Evolutionary conservation across 768 basidiomycete species (phyloP), one percentile per base, ranked within the genome.

Genomic region (Dendrothele bispora): DNA sequence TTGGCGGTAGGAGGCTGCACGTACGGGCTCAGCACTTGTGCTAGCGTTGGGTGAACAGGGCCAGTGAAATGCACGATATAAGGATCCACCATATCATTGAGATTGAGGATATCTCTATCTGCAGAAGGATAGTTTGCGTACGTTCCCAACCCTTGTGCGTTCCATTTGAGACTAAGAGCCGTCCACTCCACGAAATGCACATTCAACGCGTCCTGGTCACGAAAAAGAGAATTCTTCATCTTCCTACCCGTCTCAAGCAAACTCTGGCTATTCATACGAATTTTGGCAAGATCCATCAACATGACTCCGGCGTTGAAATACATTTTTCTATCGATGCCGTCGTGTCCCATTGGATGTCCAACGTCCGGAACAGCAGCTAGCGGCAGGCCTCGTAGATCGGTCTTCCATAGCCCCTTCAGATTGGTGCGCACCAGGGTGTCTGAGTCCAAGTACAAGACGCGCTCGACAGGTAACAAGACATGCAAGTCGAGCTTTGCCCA

Each of bases 221-320:
- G 56, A 52, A 63, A 74, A 25, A 37, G 60, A 3, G 71, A 55
- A 8, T 65, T 40, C 29, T 39, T 52, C 65, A 67, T 67, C 35
- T 51, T 42, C 30, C 30, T 39, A 14, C 58, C 66, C 25, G 62
- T 26, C 17, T 44, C 48, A 20, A 56, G 48, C 34, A 80, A 62
- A 1, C 57, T 62, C 4, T 34, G 39, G 2, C 66, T 20, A 3
- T 40, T 46, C 17, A 27, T 30, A 12, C 80, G 65, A 8, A 69
- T 57, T 29, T 61, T 62, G 0, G 74, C 61, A 28, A 82, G 62
- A 61, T 82, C 73, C 49, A 82, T 49, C 8, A 82, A 60, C 45
- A 83, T 52, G 10, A 83, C 77, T 0, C 80, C 80, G 0, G 78
- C 74, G 35, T 82, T 83, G 66, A 82, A 82, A 52, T 80, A 81